Evolutionary conservation across 164 flowering plant species (phyloP), one percentile per base, ranked within the genome.

Genomic region (Paratinospora sagittata): DNA sequence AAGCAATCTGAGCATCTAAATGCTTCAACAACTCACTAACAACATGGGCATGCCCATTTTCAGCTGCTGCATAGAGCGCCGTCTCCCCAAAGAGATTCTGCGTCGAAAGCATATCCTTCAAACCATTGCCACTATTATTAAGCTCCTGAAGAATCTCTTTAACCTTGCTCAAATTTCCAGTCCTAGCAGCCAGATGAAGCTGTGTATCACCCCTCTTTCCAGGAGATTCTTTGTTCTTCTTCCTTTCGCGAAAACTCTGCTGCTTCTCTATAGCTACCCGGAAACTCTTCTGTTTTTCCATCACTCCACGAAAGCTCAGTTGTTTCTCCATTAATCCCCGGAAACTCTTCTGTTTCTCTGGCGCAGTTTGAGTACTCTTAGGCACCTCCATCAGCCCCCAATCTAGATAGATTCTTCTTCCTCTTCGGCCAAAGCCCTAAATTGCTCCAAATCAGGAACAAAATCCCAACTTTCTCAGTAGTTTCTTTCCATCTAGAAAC

Each of bases 71-170:
- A 72, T 88, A 95, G 5, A 92, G 78, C 11, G 90, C 80, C n/a
- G 96, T 92, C 76, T 91, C 99, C 10, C 95, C 98, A 52, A 86
- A 86, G 55, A 67, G 85, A 69, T 95, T 95, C 68, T 81, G 87
- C 73, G 75, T 83, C 9, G 87, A 73, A 36, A 92, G 58, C 80
- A 88, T 74, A 23, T 73, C 81, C 75, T 79, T 85, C 39, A 81
- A 49, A 36, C 68, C 78, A 37, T 16, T 52, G 58, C 17, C 24
- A 26, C 61, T 67, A n/a, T 23, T 58, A 33, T 73, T 80, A 70
- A 74, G 73, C 39, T 75, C 84, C 73, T 79, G 88, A 70, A 95
- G 76, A 33, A 95, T 85, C 45, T 91, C 93, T 70, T 74, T 83
- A 60, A 87, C 82, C 75, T 79, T 84, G 16, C 49, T 72, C 58